Base-by-base conservation (phyloP, 164 flowering plant genomes). In the Platanus orientalis region DNA sequence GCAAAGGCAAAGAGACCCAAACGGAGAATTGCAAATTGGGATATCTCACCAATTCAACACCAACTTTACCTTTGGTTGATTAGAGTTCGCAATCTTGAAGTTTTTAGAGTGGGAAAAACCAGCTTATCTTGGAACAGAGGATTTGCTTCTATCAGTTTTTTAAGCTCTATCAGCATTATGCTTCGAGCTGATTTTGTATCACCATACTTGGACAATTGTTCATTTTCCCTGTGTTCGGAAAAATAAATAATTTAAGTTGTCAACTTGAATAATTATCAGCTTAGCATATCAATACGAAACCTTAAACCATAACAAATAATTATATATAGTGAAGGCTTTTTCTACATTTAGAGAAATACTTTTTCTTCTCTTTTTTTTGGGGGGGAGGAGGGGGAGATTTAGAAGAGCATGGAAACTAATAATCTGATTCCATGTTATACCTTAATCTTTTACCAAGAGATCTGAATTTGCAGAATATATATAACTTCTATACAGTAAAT, bases 81-180 rank as follows among this genome's bases (percentile, higher is more conserved):
- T 28, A 92, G 70, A 67, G 92, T 86, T 67, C 94, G 78, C 77
- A 89, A 69, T 64, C 96, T 76, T 50, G 98, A 86, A 53, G 92
- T 64, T 78, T 73, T 92, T 64, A 92, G 62, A 49, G 84, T 78
- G 30, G 98, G 98, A 57, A 92, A 83, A 50, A 63, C 80, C 61
- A 89, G 86, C 77, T 92, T 92, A 56, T 92, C 96, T 36, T 95
- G 90, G 69, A 92, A 89, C 63, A 87, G 84, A 52, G 97, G 94
- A 80, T 89, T 89, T 57, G 94, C 92, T 75, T 89, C 97, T 6
- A 91, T 91, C 27, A 92, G 78, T 54, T 89, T 88, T 61, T 89
- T 92, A 11, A 92, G 84, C 77, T 87, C 94, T 52, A 82, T 66
- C 69, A 92, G 76, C 98, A 92, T 86, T 53, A 89, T 89, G 74